Conservation (phyloP, 176 grass and related monocot species). For the Triticum dicoccoides region DNA sequence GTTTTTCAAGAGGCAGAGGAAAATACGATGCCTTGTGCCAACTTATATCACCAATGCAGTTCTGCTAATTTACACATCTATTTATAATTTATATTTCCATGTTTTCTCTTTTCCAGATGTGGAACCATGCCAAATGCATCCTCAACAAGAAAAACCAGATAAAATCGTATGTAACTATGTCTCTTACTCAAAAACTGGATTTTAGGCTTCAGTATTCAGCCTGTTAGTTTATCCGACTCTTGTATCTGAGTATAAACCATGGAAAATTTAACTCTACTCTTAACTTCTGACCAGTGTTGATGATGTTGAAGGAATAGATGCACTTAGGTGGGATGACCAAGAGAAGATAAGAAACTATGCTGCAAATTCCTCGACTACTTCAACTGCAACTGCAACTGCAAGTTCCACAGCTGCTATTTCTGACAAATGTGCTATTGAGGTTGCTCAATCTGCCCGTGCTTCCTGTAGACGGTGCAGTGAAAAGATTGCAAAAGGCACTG, state of each 20-base stretch:
- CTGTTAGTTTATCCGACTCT: neutral
- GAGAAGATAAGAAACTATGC: constrained; percentile 81
- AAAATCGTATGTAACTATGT: constrained; percentile 57
- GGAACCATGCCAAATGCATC: constrained; percentile 90
- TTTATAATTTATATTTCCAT: constrained; percentile 24
- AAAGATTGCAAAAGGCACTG: constrained; percentile 86
- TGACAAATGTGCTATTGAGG: constrained; percentile 71
- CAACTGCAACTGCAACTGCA: constrained; percentile 5
- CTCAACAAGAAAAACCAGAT: constrained; percentile 91
- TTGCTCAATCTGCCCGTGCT: constrained; percentile 80
- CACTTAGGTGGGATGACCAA: constrained; percentile 94
- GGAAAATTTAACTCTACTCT: neutral
- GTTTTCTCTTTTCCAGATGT: constrained; percentile 64
- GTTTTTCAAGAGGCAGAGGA: neutral
- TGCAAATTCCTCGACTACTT: constrained; percentile 31
- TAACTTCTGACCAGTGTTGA: constrained; percentile 50
- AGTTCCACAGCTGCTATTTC: constrained; percentile 39
- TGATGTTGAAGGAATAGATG: constrained; percentile 91
- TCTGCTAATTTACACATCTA: neutral
- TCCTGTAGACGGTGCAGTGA: constrained; percentile 71
- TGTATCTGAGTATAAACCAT: neutral
- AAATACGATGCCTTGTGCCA: neutral
- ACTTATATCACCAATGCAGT: neutral
- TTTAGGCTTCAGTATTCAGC: neutral
- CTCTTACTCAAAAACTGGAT: neutral